These are phyloP conservation scores for Blastobotrys aristatus DNA, from an alignment of 1,139 yeast species.

Conservation along the genomic window DNA sequence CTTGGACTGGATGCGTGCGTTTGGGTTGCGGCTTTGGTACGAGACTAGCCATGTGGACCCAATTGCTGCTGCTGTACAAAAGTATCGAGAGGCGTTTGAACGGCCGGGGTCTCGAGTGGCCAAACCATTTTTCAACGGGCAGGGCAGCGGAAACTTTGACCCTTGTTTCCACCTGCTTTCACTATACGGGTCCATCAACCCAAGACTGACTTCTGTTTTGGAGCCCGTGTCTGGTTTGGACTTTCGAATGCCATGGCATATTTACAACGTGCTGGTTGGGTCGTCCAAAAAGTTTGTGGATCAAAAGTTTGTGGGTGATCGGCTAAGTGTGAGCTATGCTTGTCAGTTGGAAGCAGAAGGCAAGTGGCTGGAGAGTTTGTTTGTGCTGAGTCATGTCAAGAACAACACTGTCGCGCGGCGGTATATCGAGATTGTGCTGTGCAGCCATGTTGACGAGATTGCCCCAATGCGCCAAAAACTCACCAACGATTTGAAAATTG, in stretches of 20 bases:
- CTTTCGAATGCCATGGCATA: conserved; percentile 51
- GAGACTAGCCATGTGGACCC: conserved; percentile 43
- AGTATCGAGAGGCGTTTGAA: conserved; percentile 28
- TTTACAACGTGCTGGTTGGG: conserved; percentile 42
- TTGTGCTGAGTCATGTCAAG: conserved; percentile 50
- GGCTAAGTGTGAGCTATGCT: conserved; percentile 47
- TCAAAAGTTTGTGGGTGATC: conserved; percentile 38
- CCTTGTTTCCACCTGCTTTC: conserved; percentile 38
- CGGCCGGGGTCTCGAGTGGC: conserved; percentile 21
- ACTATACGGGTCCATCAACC: conserved; percentile 40
- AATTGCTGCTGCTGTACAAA: conserved; percentile 36
- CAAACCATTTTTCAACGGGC: conserved; percentile 23
- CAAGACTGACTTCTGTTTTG: conserved; percentile 23
- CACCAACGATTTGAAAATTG: conserved; percentile 39
- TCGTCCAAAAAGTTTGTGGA: conserved; percentile 18
- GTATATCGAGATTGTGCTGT: conserved; percentile 44
- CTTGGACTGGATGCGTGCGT: conserved; percentile 62
- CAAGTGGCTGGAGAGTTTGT: conserved; percentile 56
- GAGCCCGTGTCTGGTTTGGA: conserved; percentile 23
- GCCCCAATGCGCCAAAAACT: conserved; percentile 43
- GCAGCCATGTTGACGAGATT: conserved; percentile 44
- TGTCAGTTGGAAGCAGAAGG: conserved; percentile 47
- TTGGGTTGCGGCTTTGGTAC: conserved; percentile 58
- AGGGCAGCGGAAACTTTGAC: conserved; percentile 17
- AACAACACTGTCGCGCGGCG: conserved; percentile 42